Evolutionary conservation across 768 basidiomycete genomes (phyloP), one percentile per base, ranked within the genome.

Genomic region (Asterophora parasitica): DNA sequence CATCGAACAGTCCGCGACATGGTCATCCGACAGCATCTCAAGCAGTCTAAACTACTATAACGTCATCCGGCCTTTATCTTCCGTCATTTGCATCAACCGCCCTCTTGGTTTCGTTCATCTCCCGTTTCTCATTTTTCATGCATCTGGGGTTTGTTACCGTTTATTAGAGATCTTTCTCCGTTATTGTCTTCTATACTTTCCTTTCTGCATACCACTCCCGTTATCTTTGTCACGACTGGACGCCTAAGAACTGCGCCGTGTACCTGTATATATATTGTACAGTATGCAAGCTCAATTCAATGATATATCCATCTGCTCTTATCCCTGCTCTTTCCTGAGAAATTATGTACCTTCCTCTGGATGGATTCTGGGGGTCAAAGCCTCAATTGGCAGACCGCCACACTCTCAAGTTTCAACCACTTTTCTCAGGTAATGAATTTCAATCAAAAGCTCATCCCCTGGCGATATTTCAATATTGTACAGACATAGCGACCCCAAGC

Each of bases 1-100:
- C 38, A 46, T 44, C 20, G 39, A 8, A 26, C 56, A 87, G 87
- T 89, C 42, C 76, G 85, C 32, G 87, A 89, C 58, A 88, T 88
- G 85, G 85, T 89, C 41, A 79, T 88, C 31, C 80, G 87, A 37
- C 81, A 87, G 56, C 84, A 88, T 57, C 72, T 88, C 20, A 84
- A 82, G 53, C 83, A 84, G 56, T 84, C 82, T 7, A 85, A 79
- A 58, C 72, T 88, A 32, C 65, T 86, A 57, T 86, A 68, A 73
- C 40, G 45, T 38, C 35, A 26, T 48, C 30, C 6, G 16, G 3
- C 23, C 5, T 15, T 42, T 30, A 19, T 2, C 15, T 41, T 31
- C 33, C 43, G 34, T 16, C 19, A 35, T 44, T 44, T 26, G n/a
- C 8, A 4, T 23, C 12, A 11, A 3, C 23, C 23, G 4, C 26